phyloP scores from a whole-genome alignment of 768 basidiomycete species.

The Lactarius sp. region DNA sequence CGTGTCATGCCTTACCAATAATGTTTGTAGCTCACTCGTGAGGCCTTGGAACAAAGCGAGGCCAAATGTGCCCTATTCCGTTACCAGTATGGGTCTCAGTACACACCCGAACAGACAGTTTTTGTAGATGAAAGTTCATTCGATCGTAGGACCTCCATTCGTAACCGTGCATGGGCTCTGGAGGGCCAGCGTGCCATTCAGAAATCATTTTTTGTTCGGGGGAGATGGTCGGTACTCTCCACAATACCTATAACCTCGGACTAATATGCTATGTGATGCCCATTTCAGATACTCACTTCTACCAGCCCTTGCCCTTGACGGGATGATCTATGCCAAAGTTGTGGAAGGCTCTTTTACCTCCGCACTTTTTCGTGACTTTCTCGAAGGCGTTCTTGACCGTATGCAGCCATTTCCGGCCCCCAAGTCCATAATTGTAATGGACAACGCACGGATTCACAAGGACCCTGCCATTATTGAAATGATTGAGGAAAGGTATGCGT shows the following conservation, averaged over 20 bases:
- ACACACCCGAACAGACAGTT: background rate
- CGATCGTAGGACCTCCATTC: background rate
- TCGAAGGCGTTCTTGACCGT: background rate
- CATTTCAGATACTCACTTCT: background rate
- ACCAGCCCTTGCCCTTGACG: background rate
- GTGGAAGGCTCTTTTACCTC: background rate
- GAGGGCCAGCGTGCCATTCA: background rate
- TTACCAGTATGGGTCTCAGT: too few species aligned
- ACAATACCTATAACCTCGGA: too few species aligned
- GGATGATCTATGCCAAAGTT: background rate
- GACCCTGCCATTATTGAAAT: background rate
- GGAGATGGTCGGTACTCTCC: too few species aligned
- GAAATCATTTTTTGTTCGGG: background rate
- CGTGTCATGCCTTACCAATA: too few species aligned
- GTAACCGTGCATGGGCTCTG: background rate
- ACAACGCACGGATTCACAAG: constrained; percentile 7
- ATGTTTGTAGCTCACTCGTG: too few species aligned
- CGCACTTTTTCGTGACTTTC: background rate
- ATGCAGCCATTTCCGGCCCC: constrained; percentile 9
- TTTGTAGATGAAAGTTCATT: background rate
- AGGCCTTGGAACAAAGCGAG: too few species aligned
- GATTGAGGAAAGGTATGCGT: background rate
- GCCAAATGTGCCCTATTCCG: too few species aligned
- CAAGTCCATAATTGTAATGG: constrained; percentile 7
- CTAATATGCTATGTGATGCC: background rate